Percentiles rank a stretch among this genome's conserved stretches.
These are phyloP conservation scores for Centaurea solstitialis DNA, from an alignment of 129 eudicot species.

Conservation along the genomic window DNA sequence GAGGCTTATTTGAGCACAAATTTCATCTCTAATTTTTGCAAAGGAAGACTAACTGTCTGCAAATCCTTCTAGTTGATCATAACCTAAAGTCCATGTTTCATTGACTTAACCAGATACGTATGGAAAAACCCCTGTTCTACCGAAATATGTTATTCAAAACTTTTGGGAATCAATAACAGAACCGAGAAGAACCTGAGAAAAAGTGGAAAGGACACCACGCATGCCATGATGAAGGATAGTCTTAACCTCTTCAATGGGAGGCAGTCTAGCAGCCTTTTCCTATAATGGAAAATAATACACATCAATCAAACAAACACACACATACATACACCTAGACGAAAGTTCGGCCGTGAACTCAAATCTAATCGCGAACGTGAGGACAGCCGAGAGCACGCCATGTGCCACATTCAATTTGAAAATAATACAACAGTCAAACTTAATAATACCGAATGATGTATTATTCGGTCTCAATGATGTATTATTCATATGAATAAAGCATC, in stretches of 20 bases:
- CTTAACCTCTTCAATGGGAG: conserved; percentile 80
- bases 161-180: not conserved
- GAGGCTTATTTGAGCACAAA: not conserved
- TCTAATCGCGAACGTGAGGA: no score
- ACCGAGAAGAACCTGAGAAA: conserved; percentile 57
- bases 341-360: no score
- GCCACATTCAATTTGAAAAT: no score
- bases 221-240: conserved; percentile 59
- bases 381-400: no score
- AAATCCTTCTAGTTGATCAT: not conserved
- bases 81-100: not conserved
- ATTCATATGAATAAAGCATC: no score
- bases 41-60: not conserved
- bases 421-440: no score
- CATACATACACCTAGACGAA: not conserved
- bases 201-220: conserved; percentile 85
- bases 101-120: not conserved
- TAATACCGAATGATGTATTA: no score
- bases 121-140: not conserved
- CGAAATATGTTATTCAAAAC: not conserved
- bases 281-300: conserved; percentile 24
- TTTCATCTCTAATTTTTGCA: not conserved
- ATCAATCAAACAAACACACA: not conserved
- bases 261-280: conserved; percentile 93
- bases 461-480: no score